Evolutionary conservation across 1,284 basidiomycete genomes (phyloP), one percentile per base, ranked within the genome.

Genomic region (Peniophora sp.): DNA sequence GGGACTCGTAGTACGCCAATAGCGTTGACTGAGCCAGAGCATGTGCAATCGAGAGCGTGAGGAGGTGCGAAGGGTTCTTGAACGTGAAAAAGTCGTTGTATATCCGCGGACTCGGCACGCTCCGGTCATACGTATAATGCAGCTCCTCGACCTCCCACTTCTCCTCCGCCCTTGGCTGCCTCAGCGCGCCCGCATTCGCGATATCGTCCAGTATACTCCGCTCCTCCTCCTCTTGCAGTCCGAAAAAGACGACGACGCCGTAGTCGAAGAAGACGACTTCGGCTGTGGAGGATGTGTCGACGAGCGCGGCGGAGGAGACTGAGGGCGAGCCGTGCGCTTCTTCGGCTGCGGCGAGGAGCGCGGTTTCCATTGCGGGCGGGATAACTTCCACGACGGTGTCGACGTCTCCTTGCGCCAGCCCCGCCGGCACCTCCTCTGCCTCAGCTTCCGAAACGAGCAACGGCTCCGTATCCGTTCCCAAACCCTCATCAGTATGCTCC

Each of bases 1-100:
- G 80, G 9, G 88, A 78, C 67, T 98, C 94, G 64, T 93, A 97
- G 57, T 87, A 87, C 8, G 87, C 88, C 3, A 97, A 79, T 47
- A 97, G 85, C 0, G 94, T 97, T 6, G 91, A 94, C 68, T 98
- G 94, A 0, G 94, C 95, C 36, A 97, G 81, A 1, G 94, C 95
- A 57, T 97, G 95, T 0, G 95, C 84, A 49, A 97, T 83, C 22
- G 91, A 93, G n/a, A 97, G 76, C 63, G 88, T 90, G 35, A 90
- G 80, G 32, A 92, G 78, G 60, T 93, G 90, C 0, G 90, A 93
- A 43, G 83, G 84, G 0, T 88, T 86, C 75, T 96, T 92, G 68
- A 96, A 85, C 14, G 92, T 94, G 71, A 94, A 94, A 65, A 94
- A 92, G 65, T 94, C 91, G 57, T 94, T 92, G 67, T 91, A 91